These are phyloP conservation scores for Hanseniaspora singularis DNA, from an alignment of 805 yeast genomes.

Conservation along the genomic window DNA sequence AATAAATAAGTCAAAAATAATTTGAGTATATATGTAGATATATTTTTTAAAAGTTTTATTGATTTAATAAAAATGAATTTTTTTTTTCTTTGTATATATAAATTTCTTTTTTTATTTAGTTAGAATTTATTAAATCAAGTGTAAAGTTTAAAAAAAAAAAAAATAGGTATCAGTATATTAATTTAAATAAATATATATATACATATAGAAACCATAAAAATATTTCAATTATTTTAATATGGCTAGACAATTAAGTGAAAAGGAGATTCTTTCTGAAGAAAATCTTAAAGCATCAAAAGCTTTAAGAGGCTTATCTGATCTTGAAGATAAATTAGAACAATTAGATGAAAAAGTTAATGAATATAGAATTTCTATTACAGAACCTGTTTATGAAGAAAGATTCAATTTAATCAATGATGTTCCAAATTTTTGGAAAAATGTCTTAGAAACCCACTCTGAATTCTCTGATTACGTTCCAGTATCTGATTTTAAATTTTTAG, in stretches of 20 bases:
- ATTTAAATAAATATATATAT: background rate
- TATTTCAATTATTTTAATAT: no score
- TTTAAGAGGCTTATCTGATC: conserved; percentile 40
- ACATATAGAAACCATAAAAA: no score
- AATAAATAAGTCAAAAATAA: background rate
- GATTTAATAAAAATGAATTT: no score
- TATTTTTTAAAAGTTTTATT: no score
- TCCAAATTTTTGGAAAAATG: conserved; percentile 80
- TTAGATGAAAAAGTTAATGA: conserved; percentile 51
- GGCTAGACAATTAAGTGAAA: conserved; percentile 4
- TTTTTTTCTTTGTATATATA: no score
- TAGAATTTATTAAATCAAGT: background rate
- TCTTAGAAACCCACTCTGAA: conserved; percentile 70
- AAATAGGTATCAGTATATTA: background rate
- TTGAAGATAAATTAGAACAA: conserved; percentile 46
- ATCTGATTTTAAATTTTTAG: conserved; percentile 67
- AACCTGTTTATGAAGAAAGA: conserved; percentile 47
- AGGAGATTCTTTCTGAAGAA: conserved; percentile 10
- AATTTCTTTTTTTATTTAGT: background rate
- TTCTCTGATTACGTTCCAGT: conserved; percentile 68
- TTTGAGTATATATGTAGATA: no score
- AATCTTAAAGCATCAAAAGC: conserved; percentile 21
- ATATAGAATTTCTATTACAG: conserved; percentile 41
- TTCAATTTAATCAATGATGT: conserved; percentile 40
- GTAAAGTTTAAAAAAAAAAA: background rate